A percentile compares a stretch with the other conserved stretches of the same genome.
These are phyloP conservation scores for Stellera chamaejasme DNA, from an alignment of 345 rosid species.

Conservation along the genomic window DNA sequence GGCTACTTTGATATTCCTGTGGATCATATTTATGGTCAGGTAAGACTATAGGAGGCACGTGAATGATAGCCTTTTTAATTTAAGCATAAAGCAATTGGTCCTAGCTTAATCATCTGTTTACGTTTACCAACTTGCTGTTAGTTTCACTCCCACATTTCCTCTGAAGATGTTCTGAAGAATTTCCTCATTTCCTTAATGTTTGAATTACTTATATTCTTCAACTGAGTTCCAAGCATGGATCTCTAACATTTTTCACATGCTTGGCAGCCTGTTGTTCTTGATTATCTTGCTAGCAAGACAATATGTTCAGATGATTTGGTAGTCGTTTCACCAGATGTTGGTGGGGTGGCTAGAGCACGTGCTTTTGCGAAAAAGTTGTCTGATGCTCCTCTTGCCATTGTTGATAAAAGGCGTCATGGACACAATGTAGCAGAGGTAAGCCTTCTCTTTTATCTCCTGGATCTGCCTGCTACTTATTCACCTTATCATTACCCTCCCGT, in stretches of 20 bases:
- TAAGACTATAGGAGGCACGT: conserved; percentile 14
- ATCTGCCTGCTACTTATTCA: too few species aligned
- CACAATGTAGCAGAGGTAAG: conserved; percentile 96
- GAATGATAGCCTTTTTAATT: neutral
- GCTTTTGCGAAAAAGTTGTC: conserved; percentile 91
- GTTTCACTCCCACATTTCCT: too few species aligned
- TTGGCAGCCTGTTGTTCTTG: conserved; percentile 88
- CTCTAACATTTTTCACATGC: conserved; percentile 5
- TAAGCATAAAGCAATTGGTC: neutral
- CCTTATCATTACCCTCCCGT: too few species aligned
- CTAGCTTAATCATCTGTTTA: neutral
- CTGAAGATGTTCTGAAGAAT: neutral
- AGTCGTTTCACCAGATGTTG: conserved; percentile 98
- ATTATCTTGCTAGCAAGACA: conserved; percentile 90
- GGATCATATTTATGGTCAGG: conserved; percentile 97
- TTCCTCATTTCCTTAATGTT: conserved; percentile 1
- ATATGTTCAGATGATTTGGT: conserved; percentile 84
- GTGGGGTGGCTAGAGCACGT: conserved; percentile 97
- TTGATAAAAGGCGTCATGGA: conserved; percentile 92
- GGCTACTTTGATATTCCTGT: conserved; percentile 98
- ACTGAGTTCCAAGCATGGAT: conserved; percentile 1
- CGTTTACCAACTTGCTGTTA: neutral
- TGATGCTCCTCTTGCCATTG: conserved; percentile 97
- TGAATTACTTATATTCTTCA: too few species aligned
- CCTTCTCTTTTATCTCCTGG: neutral